Conservation (phyloP, 202 grass and related monocot species). For the Schoenoplectus triqueter region DNA sequence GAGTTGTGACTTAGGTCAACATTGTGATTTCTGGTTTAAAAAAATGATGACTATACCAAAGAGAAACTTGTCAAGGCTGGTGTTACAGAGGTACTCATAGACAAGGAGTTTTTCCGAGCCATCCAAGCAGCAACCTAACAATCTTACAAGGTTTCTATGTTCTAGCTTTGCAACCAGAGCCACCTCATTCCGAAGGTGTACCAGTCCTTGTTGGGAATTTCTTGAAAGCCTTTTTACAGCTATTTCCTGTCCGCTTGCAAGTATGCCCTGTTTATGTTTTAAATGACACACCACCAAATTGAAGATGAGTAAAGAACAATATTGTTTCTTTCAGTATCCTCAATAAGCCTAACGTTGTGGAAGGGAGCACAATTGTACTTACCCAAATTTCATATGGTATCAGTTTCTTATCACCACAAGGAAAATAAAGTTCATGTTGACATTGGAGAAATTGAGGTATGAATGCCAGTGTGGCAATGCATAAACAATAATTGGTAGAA, state of each 20-base stretch:
- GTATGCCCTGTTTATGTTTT: background rate
- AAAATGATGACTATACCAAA: conserved; percentile 41
- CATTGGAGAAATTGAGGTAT: background rate
- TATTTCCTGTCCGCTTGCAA: conserved; percentile 39
- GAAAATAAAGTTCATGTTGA: background rate
- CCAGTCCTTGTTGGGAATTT: conserved; percentile 46
- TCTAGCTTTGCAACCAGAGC: conserved; percentile 54
- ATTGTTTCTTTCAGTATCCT: background rate
- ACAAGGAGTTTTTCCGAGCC: conserved; percentile 54
- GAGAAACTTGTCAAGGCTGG: conserved; percentile 60
- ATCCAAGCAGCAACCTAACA: conserved; percentile 55
- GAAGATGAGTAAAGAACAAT: conserved; percentile 3
- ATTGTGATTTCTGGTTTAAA: background rate
- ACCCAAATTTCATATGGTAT: background rate
- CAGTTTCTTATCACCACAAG: background rate
- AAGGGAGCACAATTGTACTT: background rate
- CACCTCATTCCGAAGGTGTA: conserved; percentile 52
- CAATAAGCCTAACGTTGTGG: background rate
- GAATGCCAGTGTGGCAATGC: background rate
- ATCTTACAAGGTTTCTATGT: conserved; percentile 59
- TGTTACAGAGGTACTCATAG: conserved; percentile 59
- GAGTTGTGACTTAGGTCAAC: background rate
- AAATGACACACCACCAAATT: background rate
- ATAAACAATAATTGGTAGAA: background rate
- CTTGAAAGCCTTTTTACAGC: conserved; percentile 64